Percentiles rank a stretch among this genome's conserved stretches.
phyloP scores from a whole-genome alignment of 805 yeast species.

The Candida ovalis region DNA sequence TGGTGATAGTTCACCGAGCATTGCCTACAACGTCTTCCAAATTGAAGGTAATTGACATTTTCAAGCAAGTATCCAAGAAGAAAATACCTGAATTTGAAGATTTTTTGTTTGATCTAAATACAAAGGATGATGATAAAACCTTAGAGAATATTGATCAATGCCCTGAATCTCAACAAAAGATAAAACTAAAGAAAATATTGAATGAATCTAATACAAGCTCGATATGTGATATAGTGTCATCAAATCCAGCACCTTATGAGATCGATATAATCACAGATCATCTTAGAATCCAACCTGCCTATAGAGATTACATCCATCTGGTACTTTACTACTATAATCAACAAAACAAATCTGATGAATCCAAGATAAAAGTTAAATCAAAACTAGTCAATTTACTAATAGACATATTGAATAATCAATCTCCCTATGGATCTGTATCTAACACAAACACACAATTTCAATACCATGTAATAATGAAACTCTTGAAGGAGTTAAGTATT shows the following conservation, averaged over 20 bases:
- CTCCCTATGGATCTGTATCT: neutral
- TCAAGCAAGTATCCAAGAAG: neutral
- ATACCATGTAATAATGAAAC: neutral
- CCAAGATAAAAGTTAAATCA: neutral
- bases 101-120: neutral
- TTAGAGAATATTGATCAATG: neutral
- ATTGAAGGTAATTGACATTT: neutral
- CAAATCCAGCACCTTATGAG: neutral
- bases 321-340: neutral
- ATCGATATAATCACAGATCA: neutral
- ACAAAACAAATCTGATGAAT: neutral
- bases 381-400: neutral
- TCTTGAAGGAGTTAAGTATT: neutral
- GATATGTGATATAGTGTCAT: neutral
- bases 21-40: neutral
- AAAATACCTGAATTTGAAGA: neutral
- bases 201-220: neutral
- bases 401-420: neutral
- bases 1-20: neutral
- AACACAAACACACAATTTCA: neutral
- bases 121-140: neutral
- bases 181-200: neutral
- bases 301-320: neutral
- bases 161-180: neutral
- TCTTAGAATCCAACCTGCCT: neutral